These are phyloP conservation scores for Themeda triandra DNA, from an alignment of 176 grass and related monocot genomes.

Conservation along the genomic window DNA sequence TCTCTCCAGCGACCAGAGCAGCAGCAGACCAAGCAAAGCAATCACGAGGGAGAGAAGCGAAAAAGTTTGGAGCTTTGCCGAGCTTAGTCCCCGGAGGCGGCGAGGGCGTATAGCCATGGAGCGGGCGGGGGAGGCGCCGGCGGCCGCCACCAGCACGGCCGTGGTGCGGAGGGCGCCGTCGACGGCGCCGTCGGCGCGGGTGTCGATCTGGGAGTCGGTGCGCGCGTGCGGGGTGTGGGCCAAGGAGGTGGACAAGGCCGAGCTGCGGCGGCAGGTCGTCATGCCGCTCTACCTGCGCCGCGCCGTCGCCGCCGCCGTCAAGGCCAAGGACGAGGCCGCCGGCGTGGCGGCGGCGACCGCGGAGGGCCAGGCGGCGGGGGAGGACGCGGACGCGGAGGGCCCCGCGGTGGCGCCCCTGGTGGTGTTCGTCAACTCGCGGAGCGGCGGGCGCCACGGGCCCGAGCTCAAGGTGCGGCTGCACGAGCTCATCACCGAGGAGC, in stretches of 20 bases:
- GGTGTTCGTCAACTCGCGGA: conserved; percentile 88
- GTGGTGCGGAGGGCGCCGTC: neutral
- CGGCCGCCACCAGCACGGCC: neutral
- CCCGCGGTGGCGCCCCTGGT: conserved; percentile 57
- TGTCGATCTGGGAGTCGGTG: conserved; percentile 90
- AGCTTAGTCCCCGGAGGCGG: conserved; percentile 19
- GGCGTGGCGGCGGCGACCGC: conserved; percentile 22
- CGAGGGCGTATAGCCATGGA: conserved; percentile 34
- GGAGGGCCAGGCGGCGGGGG: neutral
- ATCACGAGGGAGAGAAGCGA: neutral
- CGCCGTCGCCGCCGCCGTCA: conserved; percentile 50
- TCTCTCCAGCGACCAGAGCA: neutral
- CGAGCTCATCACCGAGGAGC: conserved; percentile 89
- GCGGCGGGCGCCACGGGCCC: conserved; percentile 79
- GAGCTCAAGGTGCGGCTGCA: conserved; percentile 77
- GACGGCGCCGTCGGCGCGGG: conserved; percentile 46
- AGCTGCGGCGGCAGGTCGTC: conserved; percentile 62
- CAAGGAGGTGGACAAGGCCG: conserved; percentile 70
- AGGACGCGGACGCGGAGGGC: conserved; percentile 21
- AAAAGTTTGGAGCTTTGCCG: neutral
- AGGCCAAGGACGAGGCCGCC: conserved; percentile 41
- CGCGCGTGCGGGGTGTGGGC: conserved; percentile 65
- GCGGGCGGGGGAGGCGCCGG: conserved; percentile 29
- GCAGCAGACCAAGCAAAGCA: neutral
- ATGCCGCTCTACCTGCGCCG: conserved; percentile 71